A percentile compares a stretch with the other conserved stretches of the same genome.
These are phyloP conservation scores for Fomitopsis serialis DNA, from an alignment of 768 basidiomycete species.

Conservation along the genomic window DNA sequence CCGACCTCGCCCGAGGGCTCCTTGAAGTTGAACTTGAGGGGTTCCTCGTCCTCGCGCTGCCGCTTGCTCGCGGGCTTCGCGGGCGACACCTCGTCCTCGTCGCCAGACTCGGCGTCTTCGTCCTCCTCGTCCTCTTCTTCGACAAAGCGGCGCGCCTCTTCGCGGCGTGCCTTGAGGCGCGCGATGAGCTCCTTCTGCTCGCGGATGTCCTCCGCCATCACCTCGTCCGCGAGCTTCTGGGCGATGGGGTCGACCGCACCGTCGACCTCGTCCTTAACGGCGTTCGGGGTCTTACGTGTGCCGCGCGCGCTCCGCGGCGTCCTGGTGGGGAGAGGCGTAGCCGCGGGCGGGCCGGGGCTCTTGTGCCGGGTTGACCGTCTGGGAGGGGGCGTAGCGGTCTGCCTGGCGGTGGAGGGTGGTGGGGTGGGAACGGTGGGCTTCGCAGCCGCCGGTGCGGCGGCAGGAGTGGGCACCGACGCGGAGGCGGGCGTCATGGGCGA, in stretches of 20 bases:
- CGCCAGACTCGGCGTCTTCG: constrained; percentile 11
- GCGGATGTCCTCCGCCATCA: constrained; percentile 64
- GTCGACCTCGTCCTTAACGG: constrained; percentile 47
- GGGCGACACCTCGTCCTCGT: constrained; percentile 15
- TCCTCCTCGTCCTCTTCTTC: constrained; percentile 15
- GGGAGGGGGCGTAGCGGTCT: constrained; percentile 23
- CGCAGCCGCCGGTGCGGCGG: constrained; percentile 10
- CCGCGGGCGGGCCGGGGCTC: constrained; percentile 34
- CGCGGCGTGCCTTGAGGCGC: constrained; percentile 62
- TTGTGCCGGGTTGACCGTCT: constrained; percentile 39
- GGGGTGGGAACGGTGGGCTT: constrained; percentile 22
- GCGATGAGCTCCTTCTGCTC: constrained; percentile 78
- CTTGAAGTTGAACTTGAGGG: constrained; percentile 61
- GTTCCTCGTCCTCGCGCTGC: constrained; percentile 48
- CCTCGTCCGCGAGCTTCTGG: constrained; percentile 44
- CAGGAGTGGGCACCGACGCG: constrained; percentile 5
- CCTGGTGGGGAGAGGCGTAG: constrained; percentile 29
- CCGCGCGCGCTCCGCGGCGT: constrained; percentile 31
- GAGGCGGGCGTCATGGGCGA: constrained; percentile 31
- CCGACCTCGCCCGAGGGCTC: constrained; percentile 51
- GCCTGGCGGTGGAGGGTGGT: constrained; percentile 8
- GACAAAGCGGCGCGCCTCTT: constrained; percentile 23
- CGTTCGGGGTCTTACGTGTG: constrained; percentile 47
- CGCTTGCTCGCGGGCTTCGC: constrained; percentile 43
- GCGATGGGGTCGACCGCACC: constrained; percentile 45